Base-by-base conservation (phyloP, 2,329 filamentous ascomycete genomes). In the Stemphylium beticola region DNA sequence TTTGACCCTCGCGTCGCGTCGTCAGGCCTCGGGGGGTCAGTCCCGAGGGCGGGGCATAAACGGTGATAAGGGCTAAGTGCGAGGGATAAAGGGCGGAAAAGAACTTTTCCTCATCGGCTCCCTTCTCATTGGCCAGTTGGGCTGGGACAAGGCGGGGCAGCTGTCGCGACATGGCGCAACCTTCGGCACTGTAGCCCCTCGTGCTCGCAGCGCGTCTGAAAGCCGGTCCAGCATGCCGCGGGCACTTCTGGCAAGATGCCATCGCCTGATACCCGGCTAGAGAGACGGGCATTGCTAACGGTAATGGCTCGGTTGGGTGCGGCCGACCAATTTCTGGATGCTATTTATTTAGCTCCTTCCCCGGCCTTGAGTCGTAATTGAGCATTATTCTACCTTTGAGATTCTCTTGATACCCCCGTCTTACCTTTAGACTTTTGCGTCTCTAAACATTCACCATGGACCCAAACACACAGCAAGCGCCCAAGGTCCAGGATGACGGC, bases 101-200 rank as follows among this genome's bases (percentile, higher is more conserved):
- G 60, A 46, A 39, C 65, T 74, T 59, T 62, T 60, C 71, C 71
- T 15, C 33, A 41, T 41, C 42, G 38, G 29, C 44, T 38, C 42
- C 26, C 43, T 58, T 64, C 71, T 76, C 57, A 92, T 90, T 79
- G 89, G 93, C 75, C 88, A 46, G 34, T 11, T 7, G 15, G 14
- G 45, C 38, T 36, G 32, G 15, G 29, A 26, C 50, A 48, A 43
- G 61, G 64, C 64, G 67, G 67, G 68, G 64, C 66, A 62, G 26
- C 38, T 38, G 39, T 33, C 32, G 49, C 51, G 45, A 52, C 32
- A 38, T 53, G 51, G 46, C 48, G 48, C 45, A 52, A 51, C 55
- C 46, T 56, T 55, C 67, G 67, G 66, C 65, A 69, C 58, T 66
- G 26, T 42, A 33, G 50, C 55, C 50, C 44, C 44, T 42, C 39